These are phyloP conservation scores for Colletotrichum chlorophyti DNA, from an alignment of 2,329 filamentous ascomycete species.

Conservation along the genomic window DNA sequence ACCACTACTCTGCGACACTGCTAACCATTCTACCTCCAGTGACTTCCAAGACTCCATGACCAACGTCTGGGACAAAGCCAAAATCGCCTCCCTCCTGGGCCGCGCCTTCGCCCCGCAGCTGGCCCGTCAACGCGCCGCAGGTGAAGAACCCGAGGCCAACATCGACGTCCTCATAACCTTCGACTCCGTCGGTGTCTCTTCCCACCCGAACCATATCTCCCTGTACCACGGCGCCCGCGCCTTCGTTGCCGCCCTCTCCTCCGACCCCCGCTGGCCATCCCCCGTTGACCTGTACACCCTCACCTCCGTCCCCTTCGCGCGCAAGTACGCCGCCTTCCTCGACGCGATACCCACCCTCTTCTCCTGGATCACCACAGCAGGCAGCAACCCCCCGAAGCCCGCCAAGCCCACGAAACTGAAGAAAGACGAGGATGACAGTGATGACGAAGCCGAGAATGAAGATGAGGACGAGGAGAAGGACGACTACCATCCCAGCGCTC, in stretches of 20 bases:
- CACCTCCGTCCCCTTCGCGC: conserved; percentile 70
- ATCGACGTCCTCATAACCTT: conserved; percentile 93
- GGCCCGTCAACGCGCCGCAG: conserved; percentile 40
- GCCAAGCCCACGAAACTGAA: conserved; percentile 10
- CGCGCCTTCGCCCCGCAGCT: conserved; percentile 76
- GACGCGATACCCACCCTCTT: conserved; percentile 78
- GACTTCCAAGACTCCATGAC: conserved; percentile 93
- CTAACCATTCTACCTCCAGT: conserved; percentile 33
- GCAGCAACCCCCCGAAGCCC: conserved; percentile 28
- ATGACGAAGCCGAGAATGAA: conserved; percentile 38
- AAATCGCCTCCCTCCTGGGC: conserved; percentile 74
- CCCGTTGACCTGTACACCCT: conserved; percentile 89
- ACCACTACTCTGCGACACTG: neutral
- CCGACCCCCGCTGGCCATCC: conserved; percentile 68
- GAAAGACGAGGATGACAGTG: conserved; percentile 22
- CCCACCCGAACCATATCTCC: conserved; percentile 92
- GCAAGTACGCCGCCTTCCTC: conserved; percentile 83
- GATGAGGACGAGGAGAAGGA: conserved; percentile 33
- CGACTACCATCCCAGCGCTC: conserved; percentile 58
- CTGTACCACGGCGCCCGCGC: conserved; percentile 81
- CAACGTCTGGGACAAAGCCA: conserved; percentile 73
- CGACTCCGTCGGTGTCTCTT: conserved; percentile 80
- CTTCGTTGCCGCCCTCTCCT: conserved; percentile 72
- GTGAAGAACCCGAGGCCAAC: conserved; percentile 50
- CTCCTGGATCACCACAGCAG: conserved; percentile 52